Evolutionary conservation across 345 rosid genomes (phyloP).

Genomic region (Brassica cretica): DNA sequence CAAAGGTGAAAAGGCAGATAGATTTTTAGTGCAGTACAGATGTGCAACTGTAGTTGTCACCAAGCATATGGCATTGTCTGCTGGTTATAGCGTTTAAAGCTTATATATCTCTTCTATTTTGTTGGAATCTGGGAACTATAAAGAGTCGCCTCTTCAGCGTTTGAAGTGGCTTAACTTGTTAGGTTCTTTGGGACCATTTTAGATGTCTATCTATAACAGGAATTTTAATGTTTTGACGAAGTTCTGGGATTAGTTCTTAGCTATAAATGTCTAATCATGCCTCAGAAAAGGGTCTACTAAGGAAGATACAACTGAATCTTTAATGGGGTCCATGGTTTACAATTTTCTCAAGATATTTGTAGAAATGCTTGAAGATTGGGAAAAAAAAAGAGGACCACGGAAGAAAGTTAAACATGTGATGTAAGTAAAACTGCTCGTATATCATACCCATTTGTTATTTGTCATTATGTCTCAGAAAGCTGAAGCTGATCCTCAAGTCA

Average conservation of each 20-base stretch:
- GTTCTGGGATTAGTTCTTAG: conserved; percentile 18
- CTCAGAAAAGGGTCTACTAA: conserved; percentile 34
- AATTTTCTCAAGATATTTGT: conserved; percentile 27
- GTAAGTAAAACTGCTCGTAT: conserved; percentile 28
- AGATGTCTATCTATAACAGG: conserved; percentile 30
- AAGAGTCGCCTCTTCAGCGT: conserved; percentile 39
- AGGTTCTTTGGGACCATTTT: conserved; percentile 36
- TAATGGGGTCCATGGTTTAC: conserved; percentile 38
- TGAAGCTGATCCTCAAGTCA: conserved; percentile 42
- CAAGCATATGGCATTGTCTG: conserved; percentile 42
- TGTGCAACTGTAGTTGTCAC: conserved; percentile 39
- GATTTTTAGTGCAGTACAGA: conserved; percentile 32
- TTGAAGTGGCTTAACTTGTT: conserved; percentile 39
- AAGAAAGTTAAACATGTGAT: conserved; percentile 41
- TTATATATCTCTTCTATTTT: conserved; percentile 30
- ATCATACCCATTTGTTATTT: conserved; percentile 40
- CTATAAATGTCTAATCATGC: conserved; percentile 39
- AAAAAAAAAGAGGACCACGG: conserved; percentile 31
- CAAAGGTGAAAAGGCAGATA: conserved; percentile 29
- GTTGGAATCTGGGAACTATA: conserved; percentile 32
- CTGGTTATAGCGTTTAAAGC: conserved; percentile 27
- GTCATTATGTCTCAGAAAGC: conserved; percentile 45
- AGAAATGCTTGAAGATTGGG: conserved; percentile 40
- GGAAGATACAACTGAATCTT: conserved; percentile 43
- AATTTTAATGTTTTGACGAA: not conserved